Conservation (phyloP, 1,139 yeast genomes). For the Arxiozyma telluris region DNA sequence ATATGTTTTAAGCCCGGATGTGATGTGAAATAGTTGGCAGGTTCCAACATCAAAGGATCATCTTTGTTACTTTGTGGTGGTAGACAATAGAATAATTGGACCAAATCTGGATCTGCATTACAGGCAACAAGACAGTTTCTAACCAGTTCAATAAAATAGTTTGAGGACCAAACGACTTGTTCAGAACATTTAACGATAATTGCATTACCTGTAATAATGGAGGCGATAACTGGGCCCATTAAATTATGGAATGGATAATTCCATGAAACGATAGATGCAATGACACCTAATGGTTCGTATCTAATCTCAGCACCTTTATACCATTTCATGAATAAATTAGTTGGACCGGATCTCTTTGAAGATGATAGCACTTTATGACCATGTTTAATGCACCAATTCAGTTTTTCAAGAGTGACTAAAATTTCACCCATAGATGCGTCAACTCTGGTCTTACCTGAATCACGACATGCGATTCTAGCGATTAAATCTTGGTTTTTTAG, state of each 20-base stretch:
- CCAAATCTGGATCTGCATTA: constrained; percentile 70
- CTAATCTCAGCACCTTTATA: constrained; percentile 86
- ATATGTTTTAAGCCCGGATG: constrained; percentile 78
- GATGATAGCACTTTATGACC: constrained; percentile 68
- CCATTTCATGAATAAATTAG: constrained; percentile 62
- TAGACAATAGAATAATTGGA: constrained; percentile 58
- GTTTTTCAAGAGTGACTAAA: constrained; percentile 84
- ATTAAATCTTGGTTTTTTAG: constrained; percentile 76
- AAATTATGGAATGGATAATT: constrained; percentile 91
- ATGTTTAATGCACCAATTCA: constrained; percentile 78
- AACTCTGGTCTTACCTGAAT: constrained; percentile 89
- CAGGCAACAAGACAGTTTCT: constrained; percentile 62
- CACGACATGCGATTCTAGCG: constrained; percentile 89
- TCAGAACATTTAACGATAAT: constrained; percentile 90
- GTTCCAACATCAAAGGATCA: constrained; percentile 42
- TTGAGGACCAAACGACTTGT: constrained; percentile 90
- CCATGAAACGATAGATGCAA: constrained; percentile 90
- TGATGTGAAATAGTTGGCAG: constrained; percentile 66
- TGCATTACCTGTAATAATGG: constrained; percentile 84
- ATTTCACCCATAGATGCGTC: constrained; percentile 97
- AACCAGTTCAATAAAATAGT: constrained; percentile 62
- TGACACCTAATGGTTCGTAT: constrained; percentile 86
- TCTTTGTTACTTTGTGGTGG: constrained; percentile 19
- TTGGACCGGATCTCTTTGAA: constrained; percentile 77
- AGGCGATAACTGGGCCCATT: constrained; percentile 84